Percentiles rank a stretch among this genome's conserved stretches.
phyloP scores from a whole-genome alignment of 192 early-diverging fungal species.

The Spinellus fusiger region DNA sequence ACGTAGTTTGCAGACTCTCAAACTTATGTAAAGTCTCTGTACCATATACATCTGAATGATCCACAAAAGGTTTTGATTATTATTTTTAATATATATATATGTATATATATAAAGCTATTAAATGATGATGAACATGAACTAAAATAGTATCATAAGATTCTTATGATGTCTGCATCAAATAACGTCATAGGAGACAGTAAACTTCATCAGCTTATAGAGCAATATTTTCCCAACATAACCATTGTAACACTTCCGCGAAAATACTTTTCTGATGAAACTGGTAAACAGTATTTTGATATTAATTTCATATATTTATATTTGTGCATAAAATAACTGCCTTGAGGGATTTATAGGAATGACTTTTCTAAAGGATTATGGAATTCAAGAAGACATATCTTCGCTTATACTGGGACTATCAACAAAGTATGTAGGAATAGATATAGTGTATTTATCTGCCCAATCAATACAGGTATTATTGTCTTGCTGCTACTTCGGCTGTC shows the following conservation, averaged over 20 bases:
- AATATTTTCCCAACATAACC: slow-evolving; percentile 30
- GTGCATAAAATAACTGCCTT: background rate
- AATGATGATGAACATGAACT: no score
- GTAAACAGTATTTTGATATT: slow-evolving; percentile 23
- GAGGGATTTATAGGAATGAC: slow-evolving; percentile 15
- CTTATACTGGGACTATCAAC: slow-evolving; percentile 38
- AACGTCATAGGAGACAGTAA: slow-evolving; percentile 46
- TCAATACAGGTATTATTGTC: background rate
- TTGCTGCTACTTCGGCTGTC: slow-evolving; percentile 27
- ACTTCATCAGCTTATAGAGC: slow-evolving; percentile 41
- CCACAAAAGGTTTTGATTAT: slow-evolving; percentile 48
- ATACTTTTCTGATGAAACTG: slow-evolving; percentile 50
- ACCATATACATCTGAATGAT: slow-evolving; percentile 50
- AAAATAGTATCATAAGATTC: no score
- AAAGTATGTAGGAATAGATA: slow-evolving; percentile 32
- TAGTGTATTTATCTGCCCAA: slow-evolving; percentile 36
- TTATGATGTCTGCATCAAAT: slow-evolving; percentile 27
- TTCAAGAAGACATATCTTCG: slow-evolving; percentile 40
- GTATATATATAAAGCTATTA: background rate
- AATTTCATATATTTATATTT: slow-evolving; percentile 2
- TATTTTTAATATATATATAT: background rate
- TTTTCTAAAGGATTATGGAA: slow-evolving; percentile 32
- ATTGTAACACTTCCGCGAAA: slow-evolving; percentile 48
- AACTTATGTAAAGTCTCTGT: slow-evolving; percentile 54
- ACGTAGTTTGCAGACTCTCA: slow-evolving; percentile 56